Base-by-base conservation (phyloP, 179 eudicot genomes). In the Beta macrorhiza region DNA sequence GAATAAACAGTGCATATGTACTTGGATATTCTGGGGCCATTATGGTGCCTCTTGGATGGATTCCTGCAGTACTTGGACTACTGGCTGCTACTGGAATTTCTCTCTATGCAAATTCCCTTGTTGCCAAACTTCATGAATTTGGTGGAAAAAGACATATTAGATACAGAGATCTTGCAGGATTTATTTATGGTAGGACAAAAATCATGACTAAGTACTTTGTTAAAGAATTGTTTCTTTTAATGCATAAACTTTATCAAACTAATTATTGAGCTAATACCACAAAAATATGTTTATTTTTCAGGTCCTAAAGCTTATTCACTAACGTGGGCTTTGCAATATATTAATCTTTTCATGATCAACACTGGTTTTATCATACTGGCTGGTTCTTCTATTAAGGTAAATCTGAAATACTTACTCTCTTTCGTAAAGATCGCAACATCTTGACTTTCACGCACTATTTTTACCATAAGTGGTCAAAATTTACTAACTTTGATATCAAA, bases 1-100 rank as follows among this genome's bases (percentile, higher is more conserved):
- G 97, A 59, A 89, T 94, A 74, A 94, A 93, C 87, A 93, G 98
- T 85, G 92, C 95, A 17, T 95, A 92, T 85, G 95, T 93, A 67
- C 83, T 95, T 84, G 98, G 98, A 58, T 95, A 95, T 83, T 91
- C 98, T 32, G 93, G 90, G 44, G 86, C 98, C 3, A 86, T 91
- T 84, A 92, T 95, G 98, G 93, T 93, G 65, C 98, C 98, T 13
- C 92, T 95, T 7, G 98, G 98, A 80, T 95, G 98, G 98, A 62
- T 88, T 5, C 89, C 88, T 1, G 98, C 98, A 4, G 89, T 95
- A 12, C 82, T 95, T 37, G 95, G 98, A 62, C 81, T 93, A 22
- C 74, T 95, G n/a, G 64, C 78, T 17, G 97, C 98, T 52, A 89
- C 97, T 16, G 88, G 80, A 0, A 84, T 95, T 45, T 93, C 98